A percentile compares a stretch with the other conserved stretches of the same genome.
Conservation (phyloP, 2,329 filamentous ascomycete genomes). For the Fusarium lateritium region DNA sequence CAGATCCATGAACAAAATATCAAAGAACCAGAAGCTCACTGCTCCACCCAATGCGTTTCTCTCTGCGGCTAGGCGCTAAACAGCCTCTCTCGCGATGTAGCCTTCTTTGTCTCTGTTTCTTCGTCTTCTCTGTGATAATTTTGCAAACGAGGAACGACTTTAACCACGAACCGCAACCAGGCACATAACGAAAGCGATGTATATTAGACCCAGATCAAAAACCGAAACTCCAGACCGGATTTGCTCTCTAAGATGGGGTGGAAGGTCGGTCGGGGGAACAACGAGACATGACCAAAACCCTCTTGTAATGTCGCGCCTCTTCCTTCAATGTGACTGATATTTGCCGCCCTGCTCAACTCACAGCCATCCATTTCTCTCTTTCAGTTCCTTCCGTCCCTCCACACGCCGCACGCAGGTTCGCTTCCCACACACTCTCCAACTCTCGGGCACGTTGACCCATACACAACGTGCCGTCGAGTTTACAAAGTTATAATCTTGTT, state of each 20-base stretch:
- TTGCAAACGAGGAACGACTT: slow-evolving; percentile 23
- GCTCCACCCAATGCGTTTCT: slow-evolving; percentile 9
- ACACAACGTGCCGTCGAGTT: slow-evolving; percentile 38
- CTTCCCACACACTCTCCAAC: slow-evolving; percentile 38
- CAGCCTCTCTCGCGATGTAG: slow-evolving; percentile 18
- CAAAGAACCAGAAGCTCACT: slow-evolving; percentile 16
- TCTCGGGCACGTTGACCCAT: slow-evolving; percentile 34
- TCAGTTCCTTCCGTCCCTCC: slow-evolving; percentile 24
- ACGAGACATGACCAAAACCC: slow-evolving; percentile 49
- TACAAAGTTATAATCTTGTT: slow-evolving; percentile 47
- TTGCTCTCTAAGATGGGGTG: slow-evolving; percentile 57
- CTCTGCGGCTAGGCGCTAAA: background rate
- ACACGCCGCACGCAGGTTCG: slow-evolving; percentile 10
- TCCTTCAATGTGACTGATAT: slow-evolving; percentile 41
- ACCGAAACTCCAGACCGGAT: slow-evolving; percentile 65
- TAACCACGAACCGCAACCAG: slow-evolving; percentile 34
- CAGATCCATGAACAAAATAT: slow-evolving; percentile 3
- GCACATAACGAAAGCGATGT: slow-evolving; percentile 51
- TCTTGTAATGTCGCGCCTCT: slow-evolving; percentile 42
- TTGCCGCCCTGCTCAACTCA: slow-evolving; percentile 39
- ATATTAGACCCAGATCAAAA: slow-evolving; percentile 62
- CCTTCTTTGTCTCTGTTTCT: slow-evolving; percentile 14
- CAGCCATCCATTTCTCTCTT: slow-evolving; percentile 37
- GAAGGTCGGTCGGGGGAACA: slow-evolving; percentile 45
- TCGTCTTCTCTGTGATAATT: background rate